Evolutionary conservation across 768 basidiomycete species (phyloP), one percentile per base, ranked within the genome.

Genomic region (Royoungia palumana): DNA sequence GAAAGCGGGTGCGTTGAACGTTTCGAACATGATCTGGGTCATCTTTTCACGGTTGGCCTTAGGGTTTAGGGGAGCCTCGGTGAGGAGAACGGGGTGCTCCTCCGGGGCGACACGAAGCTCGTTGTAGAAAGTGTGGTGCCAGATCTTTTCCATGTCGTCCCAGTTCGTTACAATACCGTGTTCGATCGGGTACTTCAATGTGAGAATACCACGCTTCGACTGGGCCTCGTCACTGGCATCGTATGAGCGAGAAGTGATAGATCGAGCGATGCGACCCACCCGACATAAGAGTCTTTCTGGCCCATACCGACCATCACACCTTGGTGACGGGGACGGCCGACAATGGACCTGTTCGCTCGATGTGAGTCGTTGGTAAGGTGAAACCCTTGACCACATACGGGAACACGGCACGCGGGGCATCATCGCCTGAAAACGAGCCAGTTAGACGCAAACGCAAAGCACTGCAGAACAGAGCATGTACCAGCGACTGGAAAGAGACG

Each of bases 131-230:
- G 93, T 94, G 77, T 94, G 92, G 70, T 94, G 91, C 92, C 92
- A 95, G 69, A 94, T 94, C 76, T 94, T 94, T 77, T 95, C 94
- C 92, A 94, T 94, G 72, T 94, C 93, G 63, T 94, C 94, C 94
- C 94, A 96, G 83, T 96, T 94, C 71, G 92, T 94, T 69, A 95
- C 89, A 65, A 92, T 87, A 72, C 90, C 89, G 74, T 92, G 90
- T 70, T 93, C 89, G 59, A 92, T 92, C 44, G 90, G 93, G 75
- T 95, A 92, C 74, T 94, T 93, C 61, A 95, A 73, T 39, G 87
- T 87, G 55, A 95, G 78, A 69, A 95, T 91, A 78, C 94, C 93
- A 72, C 93, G 88, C 79, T 96, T 94, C 32, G 90, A 87, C 66
- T 93, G 90, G 35, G 90, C 90, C 67, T 94, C 91, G 57, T 94